Evolutionary conservation across 805 yeast species (phyloP), one percentile per base, ranked within the genome.

Genomic region (Ogataea parapolymorpha): DNA sequence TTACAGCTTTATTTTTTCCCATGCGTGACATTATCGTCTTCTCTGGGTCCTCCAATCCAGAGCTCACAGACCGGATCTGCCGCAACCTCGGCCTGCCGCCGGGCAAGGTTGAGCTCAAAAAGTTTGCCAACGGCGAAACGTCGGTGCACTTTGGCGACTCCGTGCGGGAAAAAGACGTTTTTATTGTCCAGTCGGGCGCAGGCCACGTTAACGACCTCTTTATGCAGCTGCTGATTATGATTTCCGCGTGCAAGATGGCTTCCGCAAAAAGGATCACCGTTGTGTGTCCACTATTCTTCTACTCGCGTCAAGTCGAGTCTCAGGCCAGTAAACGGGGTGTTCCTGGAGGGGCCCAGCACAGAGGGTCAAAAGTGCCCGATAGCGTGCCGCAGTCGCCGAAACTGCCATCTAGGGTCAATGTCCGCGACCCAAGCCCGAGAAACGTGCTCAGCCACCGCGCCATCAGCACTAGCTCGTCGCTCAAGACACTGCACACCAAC

Each of bases 141-240:
- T 81, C 91, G 22, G 87, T 93, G 44, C 84, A 82, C 42, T 78
- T 93, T 41, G 74, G 75, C 40, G 95, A 89, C 55, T 85, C 95
- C 10, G 98, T 93, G 17, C 75, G 99, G 58, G 98, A 90, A 51
- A 93, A 93, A 64, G 97, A 93, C 61, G 98, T 93, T 6, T 93
- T 84, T 57, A 89, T 89, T 32, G 74, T 90, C 36, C 96, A 89
- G 63, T 74, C 82, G 28, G 95, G 95, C 7, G 82, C 90, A 53
- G 95, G 95, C 8, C 79, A 82, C 54, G 95, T 88, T 32, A 90
- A 89, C 59, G 96, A 89, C 62, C 80, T 78, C 53, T 82, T 89
- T 51, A 76, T 90, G 62, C 95, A 89, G 64, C 67, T 90, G 36
- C 65, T 89, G 53, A 82, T 89, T 50, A 77, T 86, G 72, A 79